phyloP scores from a whole-genome alignment of 164 flowering plant species.

The Warburgia ugandensis region DNA sequence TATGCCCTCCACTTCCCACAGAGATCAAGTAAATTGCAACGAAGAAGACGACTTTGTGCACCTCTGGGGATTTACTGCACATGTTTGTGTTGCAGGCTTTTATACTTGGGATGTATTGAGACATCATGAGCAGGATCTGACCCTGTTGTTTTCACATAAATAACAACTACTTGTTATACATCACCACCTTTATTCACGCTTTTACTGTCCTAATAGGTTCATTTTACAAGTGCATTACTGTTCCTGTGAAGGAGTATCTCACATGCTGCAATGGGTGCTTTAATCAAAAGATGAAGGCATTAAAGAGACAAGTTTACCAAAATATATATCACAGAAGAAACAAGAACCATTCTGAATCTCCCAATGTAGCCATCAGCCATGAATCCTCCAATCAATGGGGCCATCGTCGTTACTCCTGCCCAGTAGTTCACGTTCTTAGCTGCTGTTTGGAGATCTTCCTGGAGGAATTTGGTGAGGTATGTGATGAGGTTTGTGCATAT shows the following conservation, averaged over 20 bases:
- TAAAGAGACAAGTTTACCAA: conserved; percentile 59
- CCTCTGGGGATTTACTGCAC: conserved; percentile 36
- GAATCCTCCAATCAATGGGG: conserved; percentile 72
- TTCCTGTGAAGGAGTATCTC: too few species aligned
- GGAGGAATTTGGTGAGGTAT: conserved; percentile 44
- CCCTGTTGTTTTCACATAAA: conserved; percentile 67
- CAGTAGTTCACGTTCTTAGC: conserved; percentile 49
- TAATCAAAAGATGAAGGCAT: too few species aligned
- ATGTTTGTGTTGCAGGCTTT: conserved; percentile 29
- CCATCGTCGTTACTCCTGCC: conserved; percentile 63
- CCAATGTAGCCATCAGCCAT: conserved; percentile 84
- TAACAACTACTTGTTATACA: too few species aligned
- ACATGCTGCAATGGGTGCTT: too few species aligned
- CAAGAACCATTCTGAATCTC: conserved; percentile 50
- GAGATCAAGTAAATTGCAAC: conserved; percentile 69
- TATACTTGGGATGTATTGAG: conserved; percentile 42
- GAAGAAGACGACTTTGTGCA: conserved; percentile 60
- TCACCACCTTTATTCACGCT: too few species aligned
- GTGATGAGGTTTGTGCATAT: conserved; percentile 48
- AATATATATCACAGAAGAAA: conserved; percentile 51
- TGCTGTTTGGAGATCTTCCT: conserved; percentile 47
- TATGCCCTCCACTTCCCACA: conserved; percentile 81
- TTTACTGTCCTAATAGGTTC: too few species aligned
- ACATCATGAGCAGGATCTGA: conserved; percentile 48
- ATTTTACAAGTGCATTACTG: too few species aligned